Evolutionary conservation across 2,329 filamentous ascomycete species (phyloP), one percentile per base, ranked within the genome.

Genomic region (Chrysosporium keratinophilum): DNA sequence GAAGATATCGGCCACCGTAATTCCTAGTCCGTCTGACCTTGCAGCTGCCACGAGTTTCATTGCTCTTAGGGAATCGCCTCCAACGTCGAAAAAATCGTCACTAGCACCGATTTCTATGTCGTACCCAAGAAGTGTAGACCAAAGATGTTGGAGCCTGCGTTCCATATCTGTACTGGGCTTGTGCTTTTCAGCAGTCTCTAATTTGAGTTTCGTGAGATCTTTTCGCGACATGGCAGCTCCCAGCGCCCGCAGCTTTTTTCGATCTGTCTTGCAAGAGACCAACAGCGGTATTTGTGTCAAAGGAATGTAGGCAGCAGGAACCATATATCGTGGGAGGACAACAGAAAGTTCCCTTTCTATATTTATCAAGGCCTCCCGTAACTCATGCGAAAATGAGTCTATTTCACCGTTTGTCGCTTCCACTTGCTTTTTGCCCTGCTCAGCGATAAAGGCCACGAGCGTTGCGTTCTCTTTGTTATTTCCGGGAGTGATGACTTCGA

Each of bases 401-500:
- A 65, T 66, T 50, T 71, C 64, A 2, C 62, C 59, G 6, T 58
- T 56, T 10, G 58, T 57, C 34, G 71, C 64, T 10, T 62, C 58
- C 2, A 62, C 56, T 17, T 70, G 62, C 1, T 65, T 64, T 40
- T 58, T 56, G 14, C 57, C 63, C 3, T 72, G 52, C 35, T 70
- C 69, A 1, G 63, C 55, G 0, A 73, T 62, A 54, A 77, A 76
- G 1, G 74, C 73, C 3, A 78, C 72, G 12, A 80, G 63, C 1
- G 70, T 73, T 20, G 73, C 70, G 40, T 74, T 70, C 1, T 67
- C 69, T 12, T 64, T 62, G 15, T 61, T 57, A 9, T 70, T 69
- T 17, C 67, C 67, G n/a, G 74, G 73, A 53, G 70, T 72, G 57
- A 77, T 74, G 33, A 77, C 74, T 55, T 79, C 77, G 4, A 74